These are phyloP conservation scores for Inga leiocalycina DNA, from an alignment of 306 rosid species.

Conservation along the genomic window DNA sequence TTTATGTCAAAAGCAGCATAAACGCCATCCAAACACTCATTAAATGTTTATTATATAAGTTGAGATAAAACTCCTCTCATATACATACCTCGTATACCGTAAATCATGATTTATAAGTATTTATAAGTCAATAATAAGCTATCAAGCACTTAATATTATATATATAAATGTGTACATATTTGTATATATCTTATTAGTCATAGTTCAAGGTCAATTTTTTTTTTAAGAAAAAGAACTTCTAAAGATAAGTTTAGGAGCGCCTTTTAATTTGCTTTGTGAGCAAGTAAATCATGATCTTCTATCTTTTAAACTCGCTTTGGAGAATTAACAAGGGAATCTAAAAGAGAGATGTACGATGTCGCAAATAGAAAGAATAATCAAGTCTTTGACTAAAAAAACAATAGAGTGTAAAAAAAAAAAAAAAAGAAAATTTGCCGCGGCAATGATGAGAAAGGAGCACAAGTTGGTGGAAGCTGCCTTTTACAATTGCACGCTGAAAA, in stretches of 20 bases:
- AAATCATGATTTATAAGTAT: too few species aligned
- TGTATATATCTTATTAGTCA: neutral
- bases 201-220: neutral
- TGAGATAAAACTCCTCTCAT: too few species aligned
- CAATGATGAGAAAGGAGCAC: constrained; percentile 70
- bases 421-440: constrained; percentile 35
- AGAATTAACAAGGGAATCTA: neutral
- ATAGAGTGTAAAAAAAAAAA: constrained; percentile 40
- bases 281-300: neutral
- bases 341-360: constrained; percentile 39
- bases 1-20: too few species aligned
- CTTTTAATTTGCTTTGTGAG: neutral
- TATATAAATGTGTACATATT: neutral
- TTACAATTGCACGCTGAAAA: constrained; percentile 81
- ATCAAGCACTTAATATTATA: too few species aligned
- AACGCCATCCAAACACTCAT: too few species aligned
- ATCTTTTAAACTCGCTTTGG: neutral
- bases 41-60: too few species aligned
- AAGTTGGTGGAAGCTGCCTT: constrained; percentile 61
- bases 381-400: constrained; percentile 69
- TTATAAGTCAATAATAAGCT: too few species aligned
- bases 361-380: constrained; percentile 49
- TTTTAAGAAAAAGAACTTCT: neutral
- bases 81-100: too few species aligned
- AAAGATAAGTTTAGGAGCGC: neutral